Base-by-base conservation (phyloP, 257 asterid genomes). In the Solanum pimpinellifolium region DNA sequence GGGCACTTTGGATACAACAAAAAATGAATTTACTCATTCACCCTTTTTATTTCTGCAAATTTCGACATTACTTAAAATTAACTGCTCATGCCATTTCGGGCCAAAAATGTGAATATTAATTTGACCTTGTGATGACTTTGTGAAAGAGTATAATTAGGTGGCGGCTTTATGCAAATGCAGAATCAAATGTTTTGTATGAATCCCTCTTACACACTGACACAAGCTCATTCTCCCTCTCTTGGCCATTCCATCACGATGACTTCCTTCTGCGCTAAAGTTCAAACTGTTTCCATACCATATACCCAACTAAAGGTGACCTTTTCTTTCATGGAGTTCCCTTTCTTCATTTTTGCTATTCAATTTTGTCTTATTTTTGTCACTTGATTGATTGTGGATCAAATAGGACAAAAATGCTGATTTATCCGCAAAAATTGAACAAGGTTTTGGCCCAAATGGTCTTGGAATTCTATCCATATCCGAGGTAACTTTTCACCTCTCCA, bases 381-480 rank as follows among this genome's bases (percentile, higher is more conserved):
- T 37, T 35, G 27, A 3, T 37, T 35, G 27, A 3, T 35, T 37
- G 80, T 73, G 47, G 27, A 73, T 73, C 47, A 73, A 73, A 73
- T 37, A 73, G 94, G 95, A 93, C 87, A 91, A 84, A 35, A 87
- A 86, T 88, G 93, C 92, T 10, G 96, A 95, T 92, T 87, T 96
- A 47, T 93, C 94, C 27, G 93, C 90, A 59, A 91, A 92, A 86
- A 93, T 96, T 77, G 98, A 95, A 90, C 91, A 93, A 85, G 99
- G 99, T 12, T 96, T 94, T 88, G 99, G 99, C 35, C 95, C 95
- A 27, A 90, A 91, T 85, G 96, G 99, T 86, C 93, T 96, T 75
- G 99, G 99, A 39, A 94, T 95, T 85, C 88, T 95, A 31, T 93
- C 99, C 15, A 62, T 96, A 82, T 90, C 98, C 18, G 93, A 91